Base-by-base conservation (phyloP, 2,329 filamentous ascomycete genomes). In the Cercospora janseana region DNA sequence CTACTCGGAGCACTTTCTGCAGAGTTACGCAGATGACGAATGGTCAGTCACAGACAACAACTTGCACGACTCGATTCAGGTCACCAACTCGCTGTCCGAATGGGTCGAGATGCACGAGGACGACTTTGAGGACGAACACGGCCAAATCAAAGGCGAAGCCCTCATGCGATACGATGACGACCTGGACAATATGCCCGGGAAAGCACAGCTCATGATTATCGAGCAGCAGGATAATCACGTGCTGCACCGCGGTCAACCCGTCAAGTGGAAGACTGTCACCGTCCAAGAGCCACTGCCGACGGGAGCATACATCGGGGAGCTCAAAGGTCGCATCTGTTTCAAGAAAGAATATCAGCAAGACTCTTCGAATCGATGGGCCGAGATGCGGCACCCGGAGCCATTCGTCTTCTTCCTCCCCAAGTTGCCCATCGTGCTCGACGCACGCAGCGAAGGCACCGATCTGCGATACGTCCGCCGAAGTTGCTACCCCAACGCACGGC, bases 391-490 rank as follows among this genome's bases (percentile, higher is more conserved):
- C 56, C 75, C 75, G 2, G 75, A 76, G 58, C 75, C 75, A 4
- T 78, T 78, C 56, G 75, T 78, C 40, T 78, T 78, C 67, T 76
- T 97, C 69, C 91, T 94, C 63, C 88, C 90, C 1, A 79, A 85
- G 51, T 80, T 97, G 6, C 92, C 92, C 0, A 80, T 98, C 9
- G 95, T 91, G 71, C 93, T 98, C 63, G 93, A 96, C 69, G 93
- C 91, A 7, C 80, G 93, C 52, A 82, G 81, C 66, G 89, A 95
- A 72, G 93, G 92, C 16, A 95, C 88, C 4, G 75, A 83, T 27
- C 83, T 93, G 50, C 87, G 93, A 35, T 96, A 93, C 66, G 83
- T 94, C n/a, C 83, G 93, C 49, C 82, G 92, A 58, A 97, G 93
- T 63, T 98, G 93, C 72, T 83, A 81, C 54, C 88, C 93, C 1